phyloP scores from a whole-genome alignment of 2,329 filamentous ascomycete species.

The Acrodontium crateriforme region DNA sequence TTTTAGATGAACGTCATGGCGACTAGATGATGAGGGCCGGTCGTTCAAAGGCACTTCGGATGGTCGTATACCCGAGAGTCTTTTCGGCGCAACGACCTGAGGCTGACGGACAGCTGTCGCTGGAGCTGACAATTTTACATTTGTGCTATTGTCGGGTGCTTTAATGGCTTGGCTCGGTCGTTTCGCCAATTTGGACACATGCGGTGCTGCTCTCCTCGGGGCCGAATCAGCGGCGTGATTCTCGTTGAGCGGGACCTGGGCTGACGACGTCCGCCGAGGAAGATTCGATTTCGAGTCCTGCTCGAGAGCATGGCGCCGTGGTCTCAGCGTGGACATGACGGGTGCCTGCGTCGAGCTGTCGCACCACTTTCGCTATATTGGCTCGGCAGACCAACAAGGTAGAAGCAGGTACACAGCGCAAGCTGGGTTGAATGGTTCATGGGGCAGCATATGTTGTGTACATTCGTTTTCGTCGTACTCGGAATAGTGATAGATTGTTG shows the following conservation, averaged over 20 bases:
- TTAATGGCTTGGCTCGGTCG: slow-evolving; percentile 10
- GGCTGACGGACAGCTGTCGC: slow-evolving; percentile 5
- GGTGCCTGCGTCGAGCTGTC: not conserved
- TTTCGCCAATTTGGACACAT: slow-evolving; percentile 15
- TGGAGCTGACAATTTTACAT: slow-evolving; percentile 7
- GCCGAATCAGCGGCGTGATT: slow-evolving; percentile 1
- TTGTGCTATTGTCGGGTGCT: slow-evolving; percentile 5
- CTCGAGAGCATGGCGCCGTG: not conserved
- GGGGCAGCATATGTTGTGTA: too few relatives aligned
- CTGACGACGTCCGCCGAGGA: slow-evolving; percentile 3
- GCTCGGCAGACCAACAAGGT: too few relatives aligned
- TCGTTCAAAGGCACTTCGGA: slow-evolving; percentile 5
- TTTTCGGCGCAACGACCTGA: slow-evolving; percentile 2
- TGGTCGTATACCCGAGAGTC: slow-evolving; percentile 3
- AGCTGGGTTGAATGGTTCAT: too few relatives aligned
- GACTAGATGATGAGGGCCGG: slow-evolving; percentile 3
- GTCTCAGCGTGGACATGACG: slow-evolving; percentile 3
- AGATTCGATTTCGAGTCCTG: slow-evolving; percentile 2
- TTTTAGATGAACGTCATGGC: slow-evolving; percentile 4
- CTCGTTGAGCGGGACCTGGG: slow-evolving; percentile 9
- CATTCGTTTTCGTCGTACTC: too few relatives aligned
- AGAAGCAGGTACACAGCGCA: too few relatives aligned
- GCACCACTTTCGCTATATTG: too few relatives aligned
- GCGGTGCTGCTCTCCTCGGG: slow-evolving; percentile 10
- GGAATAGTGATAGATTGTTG: too few relatives aligned